phyloP scores from a whole-genome alignment of 768 basidiomycete genomes.

The Agaricus blazei region DNA sequence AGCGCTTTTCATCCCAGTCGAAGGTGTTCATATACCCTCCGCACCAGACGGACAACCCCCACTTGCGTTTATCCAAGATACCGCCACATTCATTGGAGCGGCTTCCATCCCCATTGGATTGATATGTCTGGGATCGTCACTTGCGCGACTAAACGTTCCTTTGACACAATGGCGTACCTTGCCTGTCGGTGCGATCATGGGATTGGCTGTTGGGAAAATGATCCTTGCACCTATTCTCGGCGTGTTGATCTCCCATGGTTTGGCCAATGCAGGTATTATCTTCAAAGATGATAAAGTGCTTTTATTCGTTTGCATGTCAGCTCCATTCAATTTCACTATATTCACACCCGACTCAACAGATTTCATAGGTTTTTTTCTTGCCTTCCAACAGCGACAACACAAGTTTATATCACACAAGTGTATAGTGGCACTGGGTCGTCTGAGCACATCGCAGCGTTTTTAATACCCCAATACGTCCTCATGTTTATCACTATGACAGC shows the following conservation, averaged over 20 bases:
- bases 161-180: conserved; percentile 34
- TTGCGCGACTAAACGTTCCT: conserved; percentile 55
- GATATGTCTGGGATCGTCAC: conserved; percentile 55
- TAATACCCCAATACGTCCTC: conserved; percentile 56
- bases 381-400: background rate
- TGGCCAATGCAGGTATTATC: conserved; percentile 45
- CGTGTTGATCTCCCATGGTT: conserved; percentile 46
- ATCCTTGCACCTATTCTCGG: conserved; percentile 58
- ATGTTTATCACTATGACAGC: conserved; percentile 50
- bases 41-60: conserved; percentile 69
- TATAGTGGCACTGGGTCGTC: conserved; percentile 62
- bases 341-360: conserved; percentile 14
- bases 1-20: conserved; percentile 49
- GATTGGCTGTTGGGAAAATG: conserved; percentile 50
- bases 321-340: conserved; percentile 10
- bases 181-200: conserved; percentile 47
- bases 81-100: conserved; percentile 51
- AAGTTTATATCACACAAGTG: conserved; percentile 63
- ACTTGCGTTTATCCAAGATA: conserved; percentile 55
- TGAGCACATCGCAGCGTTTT: conserved; percentile 55
- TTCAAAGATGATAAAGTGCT: conserved; percentile 50
- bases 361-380: conserved; percentile 39
- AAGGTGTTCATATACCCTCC: conserved; percentile 35
- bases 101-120: conserved; percentile 63
- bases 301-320: conserved; percentile 66